Conservation (phyloP, 2,329 filamentous ascomycete genomes). For the Juglanconis juglandina region DNA sequence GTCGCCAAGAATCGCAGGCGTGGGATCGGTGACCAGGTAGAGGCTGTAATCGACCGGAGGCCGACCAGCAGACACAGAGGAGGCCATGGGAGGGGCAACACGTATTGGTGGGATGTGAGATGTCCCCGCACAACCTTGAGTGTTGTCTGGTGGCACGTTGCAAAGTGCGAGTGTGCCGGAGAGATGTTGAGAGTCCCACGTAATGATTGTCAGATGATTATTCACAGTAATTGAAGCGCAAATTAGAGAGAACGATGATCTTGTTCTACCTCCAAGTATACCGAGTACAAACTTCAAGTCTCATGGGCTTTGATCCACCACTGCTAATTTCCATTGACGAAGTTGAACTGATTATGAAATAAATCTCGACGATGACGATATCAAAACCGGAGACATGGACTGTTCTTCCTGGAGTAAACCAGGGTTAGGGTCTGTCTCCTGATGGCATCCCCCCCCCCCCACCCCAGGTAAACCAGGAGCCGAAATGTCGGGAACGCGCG, state of each 20-base stretch:
- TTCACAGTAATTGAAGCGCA: neutral
- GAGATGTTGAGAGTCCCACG: neutral
- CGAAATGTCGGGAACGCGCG: no score
- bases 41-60: constrained; percentile 67
- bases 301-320: no score
- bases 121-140: neutral
- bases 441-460: no score
- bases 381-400: no score
- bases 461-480: no score
- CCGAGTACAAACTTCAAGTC: no score
- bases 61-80: neutral
- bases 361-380: no score
- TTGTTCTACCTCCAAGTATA: neutral
- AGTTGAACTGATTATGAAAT: no score
- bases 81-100: neutral
- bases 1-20: constrained; percentile 73
- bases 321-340: no score
- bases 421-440: no score
- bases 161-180: neutral
- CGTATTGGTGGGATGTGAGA: neutral
- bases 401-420: no score
- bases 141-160: neutral
- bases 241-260: neutral
- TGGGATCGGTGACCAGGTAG: constrained; percentile 92
- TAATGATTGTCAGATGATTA: neutral